Conservation (phyloP, 2,329 filamentous ascomycete genomes). For the Blumeriella jaapii region DNA sequence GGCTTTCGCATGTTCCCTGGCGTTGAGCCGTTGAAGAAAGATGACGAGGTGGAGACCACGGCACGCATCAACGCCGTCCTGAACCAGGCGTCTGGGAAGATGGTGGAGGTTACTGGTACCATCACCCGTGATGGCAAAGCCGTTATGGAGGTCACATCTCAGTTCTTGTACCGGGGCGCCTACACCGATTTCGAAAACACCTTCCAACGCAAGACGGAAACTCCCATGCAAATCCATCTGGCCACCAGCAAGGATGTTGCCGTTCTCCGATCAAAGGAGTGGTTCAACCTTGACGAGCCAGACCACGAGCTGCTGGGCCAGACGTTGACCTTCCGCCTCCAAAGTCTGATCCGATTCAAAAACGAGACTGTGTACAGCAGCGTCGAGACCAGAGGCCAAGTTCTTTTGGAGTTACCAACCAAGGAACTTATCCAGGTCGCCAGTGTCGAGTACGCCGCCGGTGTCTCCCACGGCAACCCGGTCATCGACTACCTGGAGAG, state of each 20-base stretch:
- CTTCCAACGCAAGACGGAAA: conserved; percentile 95
- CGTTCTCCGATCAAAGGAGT: conserved; percentile 90
- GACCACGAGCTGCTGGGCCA: conserved; percentile 84
- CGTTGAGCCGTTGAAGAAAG: conserved; percentile 89
- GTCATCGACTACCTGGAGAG: conserved; percentile 93
- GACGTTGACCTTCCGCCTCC: conserved; percentile 90
- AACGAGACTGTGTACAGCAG: conserved; percentile 85
- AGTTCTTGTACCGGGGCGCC: conserved; percentile 89
- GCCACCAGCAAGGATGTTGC: conserved; percentile 84
- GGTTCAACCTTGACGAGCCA: conserved; percentile 80
- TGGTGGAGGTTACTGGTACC: conserved; percentile 99
- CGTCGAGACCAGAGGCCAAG: conserved; percentile 85
- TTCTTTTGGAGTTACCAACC: conserved; percentile 84
- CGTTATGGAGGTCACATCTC: conserved; percentile 97
- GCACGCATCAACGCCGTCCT: conserved; percentile 96
- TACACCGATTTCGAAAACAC: conserved; percentile 97
- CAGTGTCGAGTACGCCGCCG: conserved; percentile 92
- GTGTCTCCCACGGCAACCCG: conserved; percentile 85
- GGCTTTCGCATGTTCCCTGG: conserved; percentile 97
- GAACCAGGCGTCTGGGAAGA: conserved; percentile 97
- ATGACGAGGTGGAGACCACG: conserved; percentile 82
- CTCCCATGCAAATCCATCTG: conserved; percentile 85
- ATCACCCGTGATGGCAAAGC: conserved; percentile 72
- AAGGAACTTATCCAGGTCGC: conserved; percentile 97
- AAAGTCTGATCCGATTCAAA: conserved; percentile 88